Base-by-base conservation (phyloP, 1,284 basidiomycete species). In the Cystobasidiaceae sp. region DNA sequence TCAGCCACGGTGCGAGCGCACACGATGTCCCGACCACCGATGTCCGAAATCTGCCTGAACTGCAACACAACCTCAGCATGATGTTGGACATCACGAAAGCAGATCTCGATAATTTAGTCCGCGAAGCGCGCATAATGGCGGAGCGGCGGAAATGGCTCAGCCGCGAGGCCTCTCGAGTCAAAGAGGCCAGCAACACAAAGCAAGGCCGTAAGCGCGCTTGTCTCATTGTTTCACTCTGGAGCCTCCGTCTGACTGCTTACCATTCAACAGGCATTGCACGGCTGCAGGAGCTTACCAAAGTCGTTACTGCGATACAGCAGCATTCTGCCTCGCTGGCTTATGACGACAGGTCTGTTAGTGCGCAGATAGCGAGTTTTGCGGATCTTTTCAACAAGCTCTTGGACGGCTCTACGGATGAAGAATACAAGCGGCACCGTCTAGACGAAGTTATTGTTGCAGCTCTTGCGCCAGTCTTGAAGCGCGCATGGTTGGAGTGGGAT, bases 371-470 rank as follows among this genome's bases (percentile, higher is more conserved):
- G 11, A 79, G 82, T 0, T 86, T 96, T 72, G 83, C 85, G 0
- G 82, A 83, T 8, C 78, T 83, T 39, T 87, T 96, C 72, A 83
- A 86, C 69, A 82, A 81, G 44, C 81, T 96, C 5, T 78, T 88
- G 7, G 81, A 82, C n/a, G 48, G 41, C n/a, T 51, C 52, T 9
- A 93, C 86, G 70, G 79, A 85, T 1, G 78, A 80, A 15, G 93
- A 97, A 74, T 93, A 92, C 72, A 85, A 87, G 46, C 81, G 79
- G 69, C 87, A 92, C 74, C 80, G 82, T 9, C 78, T 97, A 25
- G 96, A 98, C 72, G 93, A 97, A 74, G 85, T 97, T 15, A 84
- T 96, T 0, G 89, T 98, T 0, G 93, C 87, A 39, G 90, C 93
- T 1, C 86, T 97, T 60, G 83, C 87, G 5, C 91, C 92, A 0